These are phyloP conservation scores for Termitomyces sp. DNA, from an alignment of 768 basidiomycete genomes.

Conservation along the genomic window DNA sequence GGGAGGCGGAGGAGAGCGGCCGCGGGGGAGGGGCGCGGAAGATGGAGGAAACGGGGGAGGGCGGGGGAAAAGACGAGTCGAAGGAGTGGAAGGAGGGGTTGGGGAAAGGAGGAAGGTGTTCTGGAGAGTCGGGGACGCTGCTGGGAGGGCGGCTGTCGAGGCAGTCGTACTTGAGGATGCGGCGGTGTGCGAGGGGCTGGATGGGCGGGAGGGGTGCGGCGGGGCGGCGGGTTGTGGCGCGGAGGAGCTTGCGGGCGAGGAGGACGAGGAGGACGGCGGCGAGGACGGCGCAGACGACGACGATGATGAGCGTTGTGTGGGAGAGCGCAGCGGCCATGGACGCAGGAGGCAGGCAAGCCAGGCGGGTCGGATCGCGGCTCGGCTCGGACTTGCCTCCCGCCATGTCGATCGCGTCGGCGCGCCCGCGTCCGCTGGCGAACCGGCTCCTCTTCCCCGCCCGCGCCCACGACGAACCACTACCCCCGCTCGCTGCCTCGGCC, in stretches of 20 bases:
- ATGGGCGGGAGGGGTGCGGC: conserved; percentile 52
- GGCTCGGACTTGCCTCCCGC: conserved; percentile 2
- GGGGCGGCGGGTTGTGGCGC: conserved; percentile 22
- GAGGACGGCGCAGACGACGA: conserved; percentile 38
- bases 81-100: conserved; percentile 9
- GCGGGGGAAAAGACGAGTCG: conserved; percentile 10
- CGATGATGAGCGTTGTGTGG: conserved; percentile 41
- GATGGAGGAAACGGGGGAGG: conserved; percentile 17
- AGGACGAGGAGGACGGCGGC: conserved; percentile 32
- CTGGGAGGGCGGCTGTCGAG: conserved; percentile 4
- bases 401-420: conserved; percentile 23
- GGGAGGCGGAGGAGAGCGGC: conserved; percentile 25
- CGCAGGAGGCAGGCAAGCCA: background rate
- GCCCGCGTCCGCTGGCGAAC: conserved; percentile 30
- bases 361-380: background rate
- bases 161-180: conserved; percentile 34
- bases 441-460: conserved; percentile 63
- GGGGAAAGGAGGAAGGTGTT: background rate
- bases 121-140: conserved; percentile 7
- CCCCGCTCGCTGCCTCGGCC: conserved; percentile 32
- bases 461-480: conserved; percentile 38
- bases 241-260: conserved; percentile 30
- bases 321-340: conserved; percentile 20
- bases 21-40: conserved; percentile 16
- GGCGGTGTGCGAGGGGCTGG: conserved; percentile 59